These are phyloP conservation scores for Dipteronia dyeriana DNA, from an alignment of 345 rosid species.

Conservation along the genomic window DNA sequence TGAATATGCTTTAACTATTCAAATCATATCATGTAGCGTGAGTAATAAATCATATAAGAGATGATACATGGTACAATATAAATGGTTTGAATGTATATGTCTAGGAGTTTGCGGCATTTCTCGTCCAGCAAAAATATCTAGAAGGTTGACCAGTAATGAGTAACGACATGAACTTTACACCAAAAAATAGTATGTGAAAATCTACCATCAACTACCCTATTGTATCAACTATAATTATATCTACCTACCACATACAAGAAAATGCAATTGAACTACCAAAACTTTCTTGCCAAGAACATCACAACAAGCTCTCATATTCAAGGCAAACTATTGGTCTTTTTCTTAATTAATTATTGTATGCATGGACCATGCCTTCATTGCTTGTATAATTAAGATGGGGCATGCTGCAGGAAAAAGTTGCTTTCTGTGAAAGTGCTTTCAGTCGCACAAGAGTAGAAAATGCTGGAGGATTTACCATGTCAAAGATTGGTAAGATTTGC, in stretches of 20 bases:
- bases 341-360: not conserved
- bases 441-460: not conserved
- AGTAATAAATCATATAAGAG: no score
- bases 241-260: conserved; percentile 15
- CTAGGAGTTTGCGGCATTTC: no score
- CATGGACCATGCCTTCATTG: conserved; percentile 6
- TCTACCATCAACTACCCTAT: not conserved
- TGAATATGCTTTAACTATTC: no score
- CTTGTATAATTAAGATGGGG: not conserved
- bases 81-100: no score
- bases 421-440: not conserved
- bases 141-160: not conserved
- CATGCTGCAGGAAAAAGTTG: not conserved
- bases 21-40: no score
- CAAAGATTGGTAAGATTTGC: not conserved
- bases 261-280: conserved; percentile 25
- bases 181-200: conserved; percentile 8
- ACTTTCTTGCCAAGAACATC: conserved; percentile 17
- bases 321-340: conserved; percentile 9
- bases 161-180: conserved; percentile 7
- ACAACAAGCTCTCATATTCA: not conserved
- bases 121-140: not conserved
- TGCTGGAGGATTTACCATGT: not conserved
- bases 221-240: not conserved
- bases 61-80: no score